These are phyloP conservation scores for Leucosporidium creatinivorum DNA, from an alignment of 768 basidiomycete genomes.

Conservation along the genomic window DNA sequence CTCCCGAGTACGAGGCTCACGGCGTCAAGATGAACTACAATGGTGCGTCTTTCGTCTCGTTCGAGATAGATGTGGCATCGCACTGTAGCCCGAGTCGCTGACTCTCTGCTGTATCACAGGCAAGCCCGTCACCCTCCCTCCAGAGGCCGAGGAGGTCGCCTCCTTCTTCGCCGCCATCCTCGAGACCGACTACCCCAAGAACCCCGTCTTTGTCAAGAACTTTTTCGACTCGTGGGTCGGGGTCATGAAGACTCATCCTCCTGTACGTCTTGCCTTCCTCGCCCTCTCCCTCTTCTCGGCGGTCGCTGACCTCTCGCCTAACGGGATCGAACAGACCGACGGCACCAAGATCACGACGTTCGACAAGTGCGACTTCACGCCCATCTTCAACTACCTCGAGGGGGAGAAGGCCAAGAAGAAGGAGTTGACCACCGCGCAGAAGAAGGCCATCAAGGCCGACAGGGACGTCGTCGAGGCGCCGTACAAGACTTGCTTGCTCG, in stretches of 20 bases:
- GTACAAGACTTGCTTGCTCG: constrained; percentile 77
- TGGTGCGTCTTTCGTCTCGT: constrained; percentile 50
- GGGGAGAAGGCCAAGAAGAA: constrained; percentile 89
- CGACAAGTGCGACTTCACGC: constrained; percentile 81
- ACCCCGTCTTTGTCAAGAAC: constrained; percentile 81
- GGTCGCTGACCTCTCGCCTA: constrained; percentile 36
- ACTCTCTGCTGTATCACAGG: constrained; percentile 50
- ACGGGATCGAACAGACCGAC: constrained; percentile 47
- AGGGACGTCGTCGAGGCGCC: constrained; percentile 77
- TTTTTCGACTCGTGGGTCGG: constrained; percentile 87
- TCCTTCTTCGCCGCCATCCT: constrained; percentile 90
- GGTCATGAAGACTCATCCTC: constrained; percentile 70
- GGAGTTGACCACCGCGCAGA: constrained; percentile 69
- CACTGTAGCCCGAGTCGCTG: neutral
- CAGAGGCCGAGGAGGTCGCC: constrained; percentile 89
- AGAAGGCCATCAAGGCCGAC: constrained; percentile 79
- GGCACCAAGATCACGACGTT: constrained; percentile 67
- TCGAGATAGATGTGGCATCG: too few species aligned
- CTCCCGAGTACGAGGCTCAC: constrained; percentile 82
- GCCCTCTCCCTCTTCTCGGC: neutral
- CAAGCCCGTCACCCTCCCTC: constrained; percentile 66
- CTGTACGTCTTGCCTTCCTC: constrained; percentile 55
- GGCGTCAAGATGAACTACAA: constrained; percentile 91
- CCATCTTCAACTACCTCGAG: constrained; percentile 90
- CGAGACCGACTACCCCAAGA: constrained; percentile 84